Evolutionary conservation across 2,329 filamentous ascomycete genomes (phyloP).

Genomic region (Monilinia laxa): DNA sequence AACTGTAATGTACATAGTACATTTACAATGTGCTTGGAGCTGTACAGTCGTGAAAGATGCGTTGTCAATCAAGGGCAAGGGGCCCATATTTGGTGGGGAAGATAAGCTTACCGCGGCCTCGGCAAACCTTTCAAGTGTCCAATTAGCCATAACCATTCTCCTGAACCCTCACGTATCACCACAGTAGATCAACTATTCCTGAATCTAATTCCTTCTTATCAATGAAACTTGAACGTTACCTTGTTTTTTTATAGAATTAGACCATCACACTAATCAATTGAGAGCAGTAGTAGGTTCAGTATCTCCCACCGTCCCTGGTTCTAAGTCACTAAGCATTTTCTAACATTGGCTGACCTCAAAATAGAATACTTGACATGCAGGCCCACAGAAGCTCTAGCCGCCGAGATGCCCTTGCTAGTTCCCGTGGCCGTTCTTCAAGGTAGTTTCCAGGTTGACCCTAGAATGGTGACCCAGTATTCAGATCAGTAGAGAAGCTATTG

Average conservation of each 20-base stretch:
- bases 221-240: neutral
- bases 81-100: constrained; percentile 10
- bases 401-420: neutral
- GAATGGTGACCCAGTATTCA: neutral
- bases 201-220: neutral
- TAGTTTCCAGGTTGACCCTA: neutral
- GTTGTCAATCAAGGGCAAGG: neutral
- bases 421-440: neutral
- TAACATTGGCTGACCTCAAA: neutral
- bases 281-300: neutral
- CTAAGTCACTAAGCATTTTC: neutral
- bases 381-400: neutral
- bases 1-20: constrained; percentile 8
- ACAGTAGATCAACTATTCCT: neutral
- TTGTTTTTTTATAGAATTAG: too few species aligned
- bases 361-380: neutral
- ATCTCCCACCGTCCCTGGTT: neutral
- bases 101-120: neutral
- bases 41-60: constrained; percentile 11
- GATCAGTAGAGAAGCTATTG: neutral
- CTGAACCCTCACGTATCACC: too few species aligned
- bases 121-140: too few species aligned
- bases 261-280: neutral
- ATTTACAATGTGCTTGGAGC: neutral
- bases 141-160: too few species aligned